Evolutionary conservation across 805 yeast genomes (phyloP), one percentile per base, ranked within the genome.

Genomic region (Clavispora asparagi): DNA sequence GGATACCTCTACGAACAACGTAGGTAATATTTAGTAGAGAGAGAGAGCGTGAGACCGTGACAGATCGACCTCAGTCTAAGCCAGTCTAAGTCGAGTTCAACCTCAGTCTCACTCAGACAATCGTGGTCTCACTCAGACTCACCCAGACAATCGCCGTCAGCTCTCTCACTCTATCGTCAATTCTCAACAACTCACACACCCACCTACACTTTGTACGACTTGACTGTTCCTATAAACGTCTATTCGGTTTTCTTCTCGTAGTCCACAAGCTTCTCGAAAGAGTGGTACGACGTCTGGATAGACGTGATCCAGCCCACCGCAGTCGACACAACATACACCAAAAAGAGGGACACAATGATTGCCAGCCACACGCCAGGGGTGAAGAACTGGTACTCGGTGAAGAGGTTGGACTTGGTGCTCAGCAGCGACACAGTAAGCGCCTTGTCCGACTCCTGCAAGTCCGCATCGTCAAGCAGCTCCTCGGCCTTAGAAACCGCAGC

Each of bases 281-380:
- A 83, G 53, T 81, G 81, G 71, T 90, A 89, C 58, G 92, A 79
- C 55, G 90, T 85, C 60, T 85, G 83, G 54, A 90, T 65, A 17
- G 83, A 72, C 23, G 79, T 61, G 41, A 88, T 68, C 94, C 96
- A 88, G 43, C 78, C 60, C 50, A 89, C 73, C 13, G 95, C 92
- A 43, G 76, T 68, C 42, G 72, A 59, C 45, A 88, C 68, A 36
- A 88, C 72, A 31, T 65, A 66, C 17, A 87, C 47, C 52, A 90
- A 69, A 50, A 87, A 63, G 11, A 77, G 62, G 3, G 88, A 73
- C 14, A 88, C 89, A 38, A 91, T 64, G 48, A 85, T 66, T 45
- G 85, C 76, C 82, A 86, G 85, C 68, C 87, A 81, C 48, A 92
- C 71, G 17, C 96, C 97, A 13, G 91, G 83, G 11, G 89, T 77